phyloP scores from a whole-genome alignment of 1,139 yeast genomes.

The Nakaseomyces nivariensis region DNA sequence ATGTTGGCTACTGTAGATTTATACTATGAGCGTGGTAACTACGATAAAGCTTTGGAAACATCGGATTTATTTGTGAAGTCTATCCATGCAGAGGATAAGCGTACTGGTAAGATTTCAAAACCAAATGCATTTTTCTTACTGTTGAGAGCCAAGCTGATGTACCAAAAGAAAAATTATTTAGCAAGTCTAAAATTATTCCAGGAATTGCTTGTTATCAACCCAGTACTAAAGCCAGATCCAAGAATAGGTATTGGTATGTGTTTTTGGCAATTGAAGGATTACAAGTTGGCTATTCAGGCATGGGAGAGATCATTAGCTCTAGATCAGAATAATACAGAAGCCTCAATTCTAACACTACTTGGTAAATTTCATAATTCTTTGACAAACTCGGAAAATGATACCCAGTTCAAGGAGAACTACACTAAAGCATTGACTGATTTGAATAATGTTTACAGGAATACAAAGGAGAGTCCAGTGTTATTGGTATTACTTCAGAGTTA shows the following conservation, averaged over 20 bases:
- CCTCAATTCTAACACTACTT: conserved; percentile 51
- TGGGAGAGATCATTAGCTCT: conserved; percentile 77
- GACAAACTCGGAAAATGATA: conserved; percentile 38
- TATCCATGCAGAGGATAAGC: conserved; percentile 27
- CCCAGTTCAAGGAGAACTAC: conserved; percentile 45
- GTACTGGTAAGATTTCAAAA: conserved; percentile 23
- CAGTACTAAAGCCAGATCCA: conserved; percentile 79
- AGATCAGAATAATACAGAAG: conserved; percentile 50
- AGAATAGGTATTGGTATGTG: conserved; percentile 92
- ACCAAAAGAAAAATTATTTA: conserved; percentile 61
- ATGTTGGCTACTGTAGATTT: conserved; percentile 53
- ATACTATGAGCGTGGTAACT: conserved; percentile 39
- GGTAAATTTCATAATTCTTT: conserved; percentile 59
- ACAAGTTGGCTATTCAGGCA: conserved; percentile 62
- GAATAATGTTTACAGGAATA: conserved; percentile 19
- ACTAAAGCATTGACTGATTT: conserved; percentile 34
- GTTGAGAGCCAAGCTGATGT: conserved; percentile 76
- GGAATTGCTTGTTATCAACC: conserved; percentile 66
- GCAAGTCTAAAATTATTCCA: conserved; percentile 77
- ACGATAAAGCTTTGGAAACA: conserved; percentile 57
- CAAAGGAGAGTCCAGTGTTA: conserved; percentile 33
- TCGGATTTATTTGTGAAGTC: conserved; percentile 45
- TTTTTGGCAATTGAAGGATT: conserved; percentile 80
- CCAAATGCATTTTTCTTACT: conserved; percentile 67
- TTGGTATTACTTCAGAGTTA: conserved; percentile 43